A percentile compares a stretch with the other conserved stretches of the same genome.
Conservation (phyloP, 805 yeast genomes). For the Starmerella etchellsii region DNA sequence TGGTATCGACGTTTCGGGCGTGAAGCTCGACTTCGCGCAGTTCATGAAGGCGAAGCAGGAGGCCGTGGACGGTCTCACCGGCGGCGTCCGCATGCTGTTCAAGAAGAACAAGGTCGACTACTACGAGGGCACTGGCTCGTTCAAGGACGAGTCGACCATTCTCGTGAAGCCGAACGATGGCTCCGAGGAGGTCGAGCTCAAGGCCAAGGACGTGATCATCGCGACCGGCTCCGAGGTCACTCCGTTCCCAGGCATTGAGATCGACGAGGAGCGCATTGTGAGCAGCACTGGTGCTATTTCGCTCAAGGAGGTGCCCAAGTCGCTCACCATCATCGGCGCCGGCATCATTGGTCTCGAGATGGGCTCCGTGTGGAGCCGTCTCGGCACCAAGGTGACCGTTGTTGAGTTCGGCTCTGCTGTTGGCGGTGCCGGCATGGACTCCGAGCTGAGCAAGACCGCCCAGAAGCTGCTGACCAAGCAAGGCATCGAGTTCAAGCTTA, state of each 20-base stretch:
- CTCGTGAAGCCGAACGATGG: conserved; percentile 81
- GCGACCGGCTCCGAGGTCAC: conserved; percentile 99
- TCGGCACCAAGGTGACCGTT: conserved; percentile 91
- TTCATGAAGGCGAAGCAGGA: conserved; percentile 88
- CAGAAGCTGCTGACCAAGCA: conserved; percentile 88
- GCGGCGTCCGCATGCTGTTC: conserved; percentile 89
- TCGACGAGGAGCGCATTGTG: conserved; percentile 95
- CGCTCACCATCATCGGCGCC: conserved; percentile 89
- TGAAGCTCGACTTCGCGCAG: conserved; percentile 56
- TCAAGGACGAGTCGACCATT: conserved; percentile 65
- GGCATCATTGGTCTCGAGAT: conserved; percentile 99
- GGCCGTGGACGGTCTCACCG: conserved; percentile 76
- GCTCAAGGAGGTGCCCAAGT: conserved; percentile 83
- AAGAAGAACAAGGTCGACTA: conserved; percentile 91
- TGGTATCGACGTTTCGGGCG: conserved; percentile 77
- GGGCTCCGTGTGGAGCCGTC: conserved; percentile 95
- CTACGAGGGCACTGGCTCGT: conserved; percentile 86
- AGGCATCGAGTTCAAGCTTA: conserved; percentile 84
- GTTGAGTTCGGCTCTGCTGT: conserved; percentile 80
- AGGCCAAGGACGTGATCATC: conserved; percentile 78
- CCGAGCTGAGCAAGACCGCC: conserved; percentile 78
- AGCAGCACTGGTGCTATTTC: conserved; percentile 86
- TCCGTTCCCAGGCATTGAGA: conserved; percentile 94
- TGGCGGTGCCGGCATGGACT: conserved; percentile 99
- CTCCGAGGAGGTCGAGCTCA: conserved; percentile 53